These are phyloP conservation scores for Plasmodium adleri DNA, from an alignment of 169 alveolate genomes.

Conservation along the genomic window DNA sequence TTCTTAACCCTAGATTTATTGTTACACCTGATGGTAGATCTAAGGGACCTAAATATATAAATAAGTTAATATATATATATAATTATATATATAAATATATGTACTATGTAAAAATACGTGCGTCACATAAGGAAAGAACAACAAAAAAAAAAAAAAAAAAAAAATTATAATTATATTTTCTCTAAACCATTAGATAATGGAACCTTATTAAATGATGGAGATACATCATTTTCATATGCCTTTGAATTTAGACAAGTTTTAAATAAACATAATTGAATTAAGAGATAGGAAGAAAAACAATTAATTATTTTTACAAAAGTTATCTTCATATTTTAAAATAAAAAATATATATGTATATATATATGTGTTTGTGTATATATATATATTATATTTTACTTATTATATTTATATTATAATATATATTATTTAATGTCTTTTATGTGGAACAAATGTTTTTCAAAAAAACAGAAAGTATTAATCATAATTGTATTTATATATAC, in stretches of 20 bases:
- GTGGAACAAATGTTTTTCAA: no score
- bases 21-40: conserved; percentile 37
- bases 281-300: conserved; percentile 20
- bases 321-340: no score
- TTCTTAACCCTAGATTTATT: conserved; percentile 59
- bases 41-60: conserved; percentile 40
- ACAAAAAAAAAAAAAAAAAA: no score
- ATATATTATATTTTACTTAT: background rate
- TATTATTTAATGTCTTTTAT: no score
- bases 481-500: no score
- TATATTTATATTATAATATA: no score
- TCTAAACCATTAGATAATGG: conserved; percentile 53
- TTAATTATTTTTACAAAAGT: conserved; percentile 21
- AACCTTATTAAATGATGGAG: background rate
- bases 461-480: no score
- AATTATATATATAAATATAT: background rate
- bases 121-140: background rate
- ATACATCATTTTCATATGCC: conserved; percentile 2
- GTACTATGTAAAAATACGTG: background rate
- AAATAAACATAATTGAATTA: conserved; percentile 24
- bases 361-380: background rate
- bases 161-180: background rate
- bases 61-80: background rate
- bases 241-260: background rate
- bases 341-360: no score